phyloP scores from a whole-genome alignment of 306 rosid species.

The Vigna hirtella region DNA sequence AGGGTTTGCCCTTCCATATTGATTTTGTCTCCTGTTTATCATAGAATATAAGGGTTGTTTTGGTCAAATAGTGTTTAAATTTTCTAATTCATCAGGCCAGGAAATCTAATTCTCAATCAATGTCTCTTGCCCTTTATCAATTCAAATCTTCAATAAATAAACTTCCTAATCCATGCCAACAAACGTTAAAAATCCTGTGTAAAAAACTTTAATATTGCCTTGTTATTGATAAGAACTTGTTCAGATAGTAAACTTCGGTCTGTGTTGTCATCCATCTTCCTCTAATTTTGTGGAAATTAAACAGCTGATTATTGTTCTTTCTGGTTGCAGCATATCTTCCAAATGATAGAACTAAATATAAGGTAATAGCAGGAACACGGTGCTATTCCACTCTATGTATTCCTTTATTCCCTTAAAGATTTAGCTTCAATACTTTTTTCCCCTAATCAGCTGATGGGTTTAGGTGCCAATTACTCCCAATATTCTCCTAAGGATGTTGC shows the following conservation, averaged over 20 bases:
- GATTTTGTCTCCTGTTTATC: background rate
- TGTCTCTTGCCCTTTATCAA: background rate
- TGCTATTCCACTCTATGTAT: background rate
- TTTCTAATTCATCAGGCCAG: background rate
- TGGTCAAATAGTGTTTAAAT: no score
- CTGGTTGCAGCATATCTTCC: background rate
- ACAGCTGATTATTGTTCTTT: conserved; percentile 15
- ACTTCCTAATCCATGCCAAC: no score
- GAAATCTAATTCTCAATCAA: background rate
- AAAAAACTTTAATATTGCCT: no score
- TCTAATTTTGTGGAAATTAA: conserved; percentile 8
- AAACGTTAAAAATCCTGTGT: no score
- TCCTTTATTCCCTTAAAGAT: background rate
- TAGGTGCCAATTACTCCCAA: conserved; percentile 47
- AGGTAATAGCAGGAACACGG: conserved; percentile 44
- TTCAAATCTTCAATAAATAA: no score
- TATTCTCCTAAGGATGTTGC: conserved; percentile 42
- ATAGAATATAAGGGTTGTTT: background rate
- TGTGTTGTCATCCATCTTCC: background rate
- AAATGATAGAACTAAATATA: conserved; percentile 7
- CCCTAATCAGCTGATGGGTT: conserved; percentile 26
- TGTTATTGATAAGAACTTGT: background rate
- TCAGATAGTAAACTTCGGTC: conserved; percentile 1
- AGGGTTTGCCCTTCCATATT: background rate
- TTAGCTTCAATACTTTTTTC: background rate